Evolutionary conservation across 2,329 filamentous ascomycete species (phyloP), one percentile per base, ranked within the genome.

Genomic region (Lecanoromycetidae sp.): DNA sequence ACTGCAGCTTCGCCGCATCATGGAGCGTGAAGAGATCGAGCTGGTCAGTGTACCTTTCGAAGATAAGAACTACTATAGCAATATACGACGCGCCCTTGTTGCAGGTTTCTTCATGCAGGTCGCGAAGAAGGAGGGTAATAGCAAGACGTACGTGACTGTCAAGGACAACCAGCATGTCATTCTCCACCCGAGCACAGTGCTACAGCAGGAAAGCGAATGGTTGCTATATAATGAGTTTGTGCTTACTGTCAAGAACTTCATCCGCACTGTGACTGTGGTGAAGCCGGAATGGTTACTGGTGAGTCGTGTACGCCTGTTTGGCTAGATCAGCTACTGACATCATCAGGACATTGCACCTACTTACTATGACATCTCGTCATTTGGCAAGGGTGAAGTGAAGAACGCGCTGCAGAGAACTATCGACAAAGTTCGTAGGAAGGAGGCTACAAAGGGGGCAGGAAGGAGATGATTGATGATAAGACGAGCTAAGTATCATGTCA

Each of bases 21-120:
- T 98, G 93, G 88, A 98, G 69, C 86, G 84, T 12, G 79, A 87
- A 55, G 84, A 82, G 49, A 69, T 98, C 8, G 84, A 94, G 52
- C 78, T 98, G 42, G 64, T 95, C 46, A 91, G 84, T 44, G 96
- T 90, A 0, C 77, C 84, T 0, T 96, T 94, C 61, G 83, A 88
- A 58, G 82, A 96, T 69, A 94, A 94, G 72, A 86, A 93, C 61
- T 98, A 98, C 71, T 98, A 96, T 67, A 87, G 80, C 63, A 98
- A 98, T 65, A 98, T 98, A 59, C 84, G 90, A 36, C 81, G 87
- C 30, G 90, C 91, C 7, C 75, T 98, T 12, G 82, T 95, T 10
- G 77, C 88, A 1, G 91, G 93, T 27, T 98, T 98, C 75, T 98
- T 98, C 74, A 98, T 98, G 91, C 91, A 98, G 64, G 86, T 96